Evolutionary conservation across 495 filamentous ascomycete genomes (phyloP).

Genomic region (Parachaetomium inaequale): DNA sequence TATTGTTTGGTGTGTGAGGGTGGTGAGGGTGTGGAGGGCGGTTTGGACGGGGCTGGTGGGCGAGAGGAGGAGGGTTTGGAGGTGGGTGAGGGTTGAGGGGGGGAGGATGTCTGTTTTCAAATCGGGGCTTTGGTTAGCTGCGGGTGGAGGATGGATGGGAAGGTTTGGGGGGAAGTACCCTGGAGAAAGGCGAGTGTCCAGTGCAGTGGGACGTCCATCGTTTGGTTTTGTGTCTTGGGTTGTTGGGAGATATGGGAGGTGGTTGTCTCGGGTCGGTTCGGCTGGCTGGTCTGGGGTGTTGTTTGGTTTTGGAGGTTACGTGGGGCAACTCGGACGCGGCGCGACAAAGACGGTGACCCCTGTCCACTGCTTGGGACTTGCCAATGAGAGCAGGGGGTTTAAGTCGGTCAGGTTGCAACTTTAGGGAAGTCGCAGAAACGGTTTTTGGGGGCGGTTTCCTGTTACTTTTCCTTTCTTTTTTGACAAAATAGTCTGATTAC

Average conservation of each 20-base stretch:
- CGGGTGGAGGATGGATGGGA: background rate
- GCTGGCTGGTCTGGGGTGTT: background rate
- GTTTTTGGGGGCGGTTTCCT: background rate
- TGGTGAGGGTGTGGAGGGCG: background rate
- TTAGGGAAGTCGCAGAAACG: background rate
- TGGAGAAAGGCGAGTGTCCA: background rate
- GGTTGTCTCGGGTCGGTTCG: background rate
- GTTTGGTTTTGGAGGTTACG: slow-evolving; percentile 8
- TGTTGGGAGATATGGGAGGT: background rate
- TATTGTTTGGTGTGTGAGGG: no score
- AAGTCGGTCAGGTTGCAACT: background rate
- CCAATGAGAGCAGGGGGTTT: background rate
- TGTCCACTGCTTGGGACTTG: background rate
- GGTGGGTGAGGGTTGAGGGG: slow-evolving; percentile 7
- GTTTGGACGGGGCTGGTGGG: slow-evolving; percentile 2
- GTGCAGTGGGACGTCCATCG: slow-evolving; percentile 3
- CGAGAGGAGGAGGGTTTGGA: slow-evolving; percentile 35
- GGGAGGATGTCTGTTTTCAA: slow-evolving; percentile 1
- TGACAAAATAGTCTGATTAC: no score
- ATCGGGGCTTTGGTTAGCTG: background rate
- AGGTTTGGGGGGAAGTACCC: background rate
- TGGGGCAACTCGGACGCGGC: slow-evolving; percentile 2
- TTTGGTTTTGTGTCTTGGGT: background rate
- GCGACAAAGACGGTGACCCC: background rate
- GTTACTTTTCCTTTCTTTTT: background rate